phyloP scores from a whole-genome alignment of 2,329 filamentous ascomycete species.

The Alternaria triticina region DNA sequence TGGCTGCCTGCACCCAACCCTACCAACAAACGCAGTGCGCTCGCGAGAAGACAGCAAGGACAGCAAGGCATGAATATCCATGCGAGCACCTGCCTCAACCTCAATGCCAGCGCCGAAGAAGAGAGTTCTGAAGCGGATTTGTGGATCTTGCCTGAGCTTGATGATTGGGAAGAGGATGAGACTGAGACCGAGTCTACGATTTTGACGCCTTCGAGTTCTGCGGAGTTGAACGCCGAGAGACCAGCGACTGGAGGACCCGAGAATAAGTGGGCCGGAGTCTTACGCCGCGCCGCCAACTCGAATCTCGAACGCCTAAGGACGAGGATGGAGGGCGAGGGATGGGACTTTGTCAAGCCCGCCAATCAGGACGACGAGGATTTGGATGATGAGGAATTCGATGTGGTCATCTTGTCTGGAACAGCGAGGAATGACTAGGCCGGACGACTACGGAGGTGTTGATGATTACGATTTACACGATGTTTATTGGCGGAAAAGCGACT shows the following conservation, averaged over 20 bases:
- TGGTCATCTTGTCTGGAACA: constrained; percentile 32
- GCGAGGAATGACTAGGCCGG: too few relatives aligned
- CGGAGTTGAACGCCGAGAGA: neutral
- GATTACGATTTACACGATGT: neutral
- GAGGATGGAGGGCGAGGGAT: constrained; percentile 41
- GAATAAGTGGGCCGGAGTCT: constrained; percentile 23
- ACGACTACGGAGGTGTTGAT: neutral
- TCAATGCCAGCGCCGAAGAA: constrained; percentile 12
- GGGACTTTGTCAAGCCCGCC: constrained; percentile 36
- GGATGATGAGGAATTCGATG: constrained; percentile 46
- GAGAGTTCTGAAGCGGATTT: constrained; percentile 31
- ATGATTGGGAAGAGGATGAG: constrained; percentile 34
- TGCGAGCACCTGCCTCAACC: constrained; percentile 33
- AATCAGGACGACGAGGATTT: constrained; percentile 34
- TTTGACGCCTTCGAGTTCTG: neutral
- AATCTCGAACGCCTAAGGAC: constrained; percentile 39
- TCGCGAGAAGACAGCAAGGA: neutral
- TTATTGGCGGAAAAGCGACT: neutral
- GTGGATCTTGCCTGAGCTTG: constrained; percentile 42
- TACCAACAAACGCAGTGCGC: constrained; percentile 4
- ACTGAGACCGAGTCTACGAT: neutral
- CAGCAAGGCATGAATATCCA: constrained; percentile 16
- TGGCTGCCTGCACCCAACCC: constrained; percentile 22
- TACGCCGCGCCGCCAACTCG: constrained; percentile 35
- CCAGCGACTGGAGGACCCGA: neutral